phyloP scores from a whole-genome alignment of 805 yeast species.

The Millerozyma acaciae region DNA sequence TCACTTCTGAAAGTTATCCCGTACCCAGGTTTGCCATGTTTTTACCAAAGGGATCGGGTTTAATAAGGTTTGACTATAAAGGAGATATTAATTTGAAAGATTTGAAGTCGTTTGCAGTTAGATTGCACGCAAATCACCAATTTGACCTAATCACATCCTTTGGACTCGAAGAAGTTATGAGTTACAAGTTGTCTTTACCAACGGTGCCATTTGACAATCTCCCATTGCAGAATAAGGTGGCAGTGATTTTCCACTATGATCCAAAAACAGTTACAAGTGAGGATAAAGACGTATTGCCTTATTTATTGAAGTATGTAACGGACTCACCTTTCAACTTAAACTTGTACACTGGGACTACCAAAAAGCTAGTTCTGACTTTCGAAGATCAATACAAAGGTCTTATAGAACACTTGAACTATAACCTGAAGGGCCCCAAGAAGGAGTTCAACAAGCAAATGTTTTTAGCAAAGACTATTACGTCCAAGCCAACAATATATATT shows the following conservation, averaged over 20 bases:
- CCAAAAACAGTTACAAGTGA: slow-evolving; percentile 50
- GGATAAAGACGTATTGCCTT: slow-evolving; percentile 59
- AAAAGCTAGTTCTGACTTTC: slow-evolving; percentile 34
- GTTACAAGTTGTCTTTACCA: slow-evolving; percentile 25
- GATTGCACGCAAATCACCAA: slow-evolving; percentile 45
- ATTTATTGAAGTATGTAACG: slow-evolving; percentile 57
- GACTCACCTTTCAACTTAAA: slow-evolving; percentile 52
- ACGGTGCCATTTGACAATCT: slow-evolving; percentile 26
- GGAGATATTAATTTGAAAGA: slow-evolving; percentile 27
- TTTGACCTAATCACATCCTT: slow-evolving; percentile 30
- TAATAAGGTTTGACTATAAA: slow-evolving; percentile 46
- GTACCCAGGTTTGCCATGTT: slow-evolving; percentile 47
- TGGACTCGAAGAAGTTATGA: slow-evolving; percentile 28
- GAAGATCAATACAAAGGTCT: slow-evolving; percentile 39
- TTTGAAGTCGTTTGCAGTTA: slow-evolving; percentile 42
- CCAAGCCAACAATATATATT: slow-evolving; percentile 59
- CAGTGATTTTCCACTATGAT: slow-evolving; percentile 54
- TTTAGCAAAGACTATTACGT: slow-evolving; percentile 50
- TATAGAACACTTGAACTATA: slow-evolving; percentile 43
- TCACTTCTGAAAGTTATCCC: slow-evolving; percentile 15
- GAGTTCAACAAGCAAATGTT: slow-evolving; percentile 44
- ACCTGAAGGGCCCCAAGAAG: slow-evolving; percentile 26
- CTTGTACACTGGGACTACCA: slow-evolving; percentile 50
- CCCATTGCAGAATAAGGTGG: slow-evolving; percentile 40
- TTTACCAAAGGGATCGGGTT: slow-evolving; percentile 47